A percentile compares a stretch with the other conserved stretches of the same genome.
phyloP scores from a whole-genome alignment of 2,329 filamentous ascomycete genomes.

The Talaromyces atroroseus region DNA sequence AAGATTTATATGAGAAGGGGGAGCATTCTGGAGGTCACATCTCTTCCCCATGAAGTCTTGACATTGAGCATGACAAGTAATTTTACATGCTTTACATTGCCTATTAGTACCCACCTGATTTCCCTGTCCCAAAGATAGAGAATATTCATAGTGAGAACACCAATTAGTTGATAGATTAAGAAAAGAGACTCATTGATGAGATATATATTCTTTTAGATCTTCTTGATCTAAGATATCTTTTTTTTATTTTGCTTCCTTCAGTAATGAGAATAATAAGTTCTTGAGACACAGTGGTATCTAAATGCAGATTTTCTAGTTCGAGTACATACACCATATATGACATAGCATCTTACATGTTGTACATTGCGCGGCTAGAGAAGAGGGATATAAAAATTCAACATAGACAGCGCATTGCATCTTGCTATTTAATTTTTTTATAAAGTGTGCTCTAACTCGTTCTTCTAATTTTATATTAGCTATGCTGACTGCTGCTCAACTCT shows the following conservation, averaged over 20 bases:
- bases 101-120: conserved; percentile 3
- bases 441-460: neutral
- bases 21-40: neutral
- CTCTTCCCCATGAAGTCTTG: neutral
- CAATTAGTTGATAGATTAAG: conserved; percentile 2
- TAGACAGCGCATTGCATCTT: conserved; percentile 4
- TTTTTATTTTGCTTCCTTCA: neutral
- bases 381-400: neutral
- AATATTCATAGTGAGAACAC: conserved; percentile 1
- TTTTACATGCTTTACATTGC: neutral
- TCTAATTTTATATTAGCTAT: neutral
- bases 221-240: neutral
- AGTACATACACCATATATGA: neutral
- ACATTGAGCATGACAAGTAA: conserved; percentile 4
- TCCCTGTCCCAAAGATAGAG: conserved; percentile 4
- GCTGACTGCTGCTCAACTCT: neutral
- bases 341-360: conserved; percentile 4
- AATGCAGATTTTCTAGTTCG: neutral
- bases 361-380: conserved; percentile 1
- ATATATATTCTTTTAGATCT: neutral
- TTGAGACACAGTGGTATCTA: neutral
- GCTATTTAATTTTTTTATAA: conserved; percentile 5
- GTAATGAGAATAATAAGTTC: neutral
- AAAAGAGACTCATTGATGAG: conserved; percentile 1
- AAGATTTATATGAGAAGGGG: neutral